Evolutionary conservation across 78 protist species (phyloP).

Genomic region (Creolimax fragrantissima): DNA sequence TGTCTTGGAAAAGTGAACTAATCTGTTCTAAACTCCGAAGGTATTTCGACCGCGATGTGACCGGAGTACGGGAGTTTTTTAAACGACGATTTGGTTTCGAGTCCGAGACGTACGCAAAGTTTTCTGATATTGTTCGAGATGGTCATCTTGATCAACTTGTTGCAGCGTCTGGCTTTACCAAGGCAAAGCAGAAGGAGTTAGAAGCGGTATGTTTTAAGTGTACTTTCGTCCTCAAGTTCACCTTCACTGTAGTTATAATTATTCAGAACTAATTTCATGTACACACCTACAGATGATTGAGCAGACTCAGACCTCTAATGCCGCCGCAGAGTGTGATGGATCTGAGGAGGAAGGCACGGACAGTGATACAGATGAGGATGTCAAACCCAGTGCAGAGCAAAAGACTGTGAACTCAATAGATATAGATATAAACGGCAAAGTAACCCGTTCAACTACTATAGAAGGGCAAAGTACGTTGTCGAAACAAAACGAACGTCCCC

Average conservation of each 20-base stretch:
- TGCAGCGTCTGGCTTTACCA: neutral
- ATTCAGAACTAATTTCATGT: neutral
- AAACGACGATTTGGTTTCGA: conserved; percentile 41
- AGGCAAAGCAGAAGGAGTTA: neutral
- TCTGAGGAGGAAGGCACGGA: neutral
- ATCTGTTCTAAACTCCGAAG: neutral
- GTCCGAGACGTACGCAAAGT: neutral
- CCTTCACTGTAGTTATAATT: neutral
- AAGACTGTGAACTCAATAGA: neutral
- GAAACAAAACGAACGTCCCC: too few species aligned
- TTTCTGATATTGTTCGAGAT: neutral
- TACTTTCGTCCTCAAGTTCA: neutral
- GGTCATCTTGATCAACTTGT: neutral
- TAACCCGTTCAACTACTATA: too few species aligned
- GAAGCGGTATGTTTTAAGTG: neutral
- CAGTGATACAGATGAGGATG: neutral
- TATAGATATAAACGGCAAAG: too few species aligned
- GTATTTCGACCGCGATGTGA: conserved; percentile 83
- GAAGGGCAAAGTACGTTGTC: too few species aligned
- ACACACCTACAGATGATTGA: neutral
- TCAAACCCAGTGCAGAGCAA: neutral
- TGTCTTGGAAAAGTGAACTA: neutral
- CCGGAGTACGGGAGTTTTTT: conserved; percentile 73
- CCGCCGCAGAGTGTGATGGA: neutral
- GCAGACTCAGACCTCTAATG: neutral